Conservation (phyloP, 805 yeast species). For the Myxozyma neglecta region DNA sequence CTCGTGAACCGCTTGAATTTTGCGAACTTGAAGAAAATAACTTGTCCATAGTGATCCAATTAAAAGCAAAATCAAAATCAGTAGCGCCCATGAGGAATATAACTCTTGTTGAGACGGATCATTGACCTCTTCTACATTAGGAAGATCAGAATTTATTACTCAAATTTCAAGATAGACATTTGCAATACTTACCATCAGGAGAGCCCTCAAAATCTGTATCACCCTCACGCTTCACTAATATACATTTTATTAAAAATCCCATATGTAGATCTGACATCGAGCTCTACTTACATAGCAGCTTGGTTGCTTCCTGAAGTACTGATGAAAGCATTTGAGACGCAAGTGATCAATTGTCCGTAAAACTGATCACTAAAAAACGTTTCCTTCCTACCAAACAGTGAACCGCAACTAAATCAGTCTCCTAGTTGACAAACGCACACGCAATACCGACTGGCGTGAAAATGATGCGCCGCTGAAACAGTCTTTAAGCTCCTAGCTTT, state of each 20-base stretch:
- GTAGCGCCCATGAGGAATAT: slow-evolving; percentile 95
- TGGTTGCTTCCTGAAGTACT: background rate
- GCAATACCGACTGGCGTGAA: too few species aligned
- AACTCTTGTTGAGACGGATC: slow-evolving; percentile 93
- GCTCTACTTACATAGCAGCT: background rate
- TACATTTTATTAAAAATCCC: background rate
- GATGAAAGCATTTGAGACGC: slow-evolving; percentile 2
- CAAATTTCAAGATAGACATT: background rate
- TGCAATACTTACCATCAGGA: background rate
- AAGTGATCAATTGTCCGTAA: too few species aligned
- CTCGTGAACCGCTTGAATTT: slow-evolving; percentile 95
- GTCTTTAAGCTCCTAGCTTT: too few species aligned
- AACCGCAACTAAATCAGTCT: too few species aligned
- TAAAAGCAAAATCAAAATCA: slow-evolving; percentile 74
- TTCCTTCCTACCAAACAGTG: too few species aligned
- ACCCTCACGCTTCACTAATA: slow-evolving; percentile 5
- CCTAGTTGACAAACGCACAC: too few species aligned
- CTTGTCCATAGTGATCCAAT: slow-evolving; percentile 94
- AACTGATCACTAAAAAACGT: too few species aligned
- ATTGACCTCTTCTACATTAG: slow-evolving; percentile 12
- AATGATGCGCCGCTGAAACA: too few species aligned
- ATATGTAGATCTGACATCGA: background rate
- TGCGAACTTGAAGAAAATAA: slow-evolving; percentile 83
- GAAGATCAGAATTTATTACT: background rate
- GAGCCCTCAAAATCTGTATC: slow-evolving; percentile 16